phyloP scores from a whole-genome alignment of 2,329 filamentous ascomycete genomes.

The Raffaelea ambrosiae region DNA sequence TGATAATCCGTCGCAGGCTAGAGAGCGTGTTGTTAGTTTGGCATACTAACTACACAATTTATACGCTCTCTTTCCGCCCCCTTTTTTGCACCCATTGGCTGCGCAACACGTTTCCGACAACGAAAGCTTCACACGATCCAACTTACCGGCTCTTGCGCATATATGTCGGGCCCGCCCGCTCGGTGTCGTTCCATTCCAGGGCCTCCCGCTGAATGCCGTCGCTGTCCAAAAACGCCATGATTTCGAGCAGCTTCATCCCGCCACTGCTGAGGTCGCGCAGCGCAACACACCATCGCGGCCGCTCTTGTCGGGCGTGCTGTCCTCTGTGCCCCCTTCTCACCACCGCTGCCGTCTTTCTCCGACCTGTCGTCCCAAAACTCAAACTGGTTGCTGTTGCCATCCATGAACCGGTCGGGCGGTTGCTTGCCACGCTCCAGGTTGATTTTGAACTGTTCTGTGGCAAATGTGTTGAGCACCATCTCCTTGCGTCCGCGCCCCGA shows the following conservation, averaged over 20 bases:
- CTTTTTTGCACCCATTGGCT: too few species aligned
- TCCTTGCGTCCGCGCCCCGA: conserved; percentile 11
- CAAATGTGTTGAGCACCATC: conserved; percentile 10
- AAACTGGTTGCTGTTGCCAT: not conserved
- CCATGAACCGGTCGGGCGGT: conserved; percentile 9
- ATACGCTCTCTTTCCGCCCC: too few species aligned
- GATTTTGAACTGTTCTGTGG: conserved; percentile 12
- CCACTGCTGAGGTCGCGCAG: conserved; percentile 9
- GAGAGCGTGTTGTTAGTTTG: not conserved
- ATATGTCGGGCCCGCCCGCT: conserved; percentile 5
- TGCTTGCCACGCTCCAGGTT: conserved; percentile 9
- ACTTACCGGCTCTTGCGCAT: conserved; percentile 5
- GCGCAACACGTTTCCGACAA: too few species aligned
- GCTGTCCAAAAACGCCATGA: conserved; percentile 12
- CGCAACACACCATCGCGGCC: conserved; percentile 6
- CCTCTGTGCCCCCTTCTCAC: not conserved
- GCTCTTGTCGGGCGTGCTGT: not conserved
- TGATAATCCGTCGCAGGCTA: conserved; percentile 9
- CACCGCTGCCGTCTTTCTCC: conserved; percentile 3
- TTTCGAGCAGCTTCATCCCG: conserved; percentile 10
- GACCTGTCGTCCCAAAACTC: conserved; percentile 14
- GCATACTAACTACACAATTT: not conserved
- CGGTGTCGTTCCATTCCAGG: conserved; percentile 9
- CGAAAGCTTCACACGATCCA: too few species aligned
- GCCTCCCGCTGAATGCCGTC: conserved; percentile 10